Percentiles rank a stretch among this genome's conserved stretches.
phyloP scores from a whole-genome alignment of 2,329 filamentous ascomycete genomes.

The Gaeumannomyces tritici region DNA sequence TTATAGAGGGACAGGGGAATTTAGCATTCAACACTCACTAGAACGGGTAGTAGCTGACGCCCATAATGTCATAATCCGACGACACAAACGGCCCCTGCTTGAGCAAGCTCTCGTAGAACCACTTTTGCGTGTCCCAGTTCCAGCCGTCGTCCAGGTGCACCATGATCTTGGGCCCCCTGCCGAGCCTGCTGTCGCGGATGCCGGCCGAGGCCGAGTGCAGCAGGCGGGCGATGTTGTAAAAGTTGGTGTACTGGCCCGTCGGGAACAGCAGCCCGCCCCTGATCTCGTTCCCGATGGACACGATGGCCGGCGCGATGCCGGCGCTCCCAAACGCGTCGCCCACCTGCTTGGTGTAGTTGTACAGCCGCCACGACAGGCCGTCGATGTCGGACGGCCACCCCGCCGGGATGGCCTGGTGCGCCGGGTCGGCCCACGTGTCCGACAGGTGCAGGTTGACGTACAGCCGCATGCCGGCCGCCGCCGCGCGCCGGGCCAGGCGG shows the following conservation, averaged over 20 bases:
- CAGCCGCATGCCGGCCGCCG: constrained; percentile 50
- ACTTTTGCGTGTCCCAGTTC: constrained; percentile 55
- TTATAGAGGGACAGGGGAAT: too few species aligned
- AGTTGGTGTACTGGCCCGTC: constrained; percentile 41
- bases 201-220: constrained; percentile 55
- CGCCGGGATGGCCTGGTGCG: constrained; percentile 49
- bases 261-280: constrained; percentile 58
- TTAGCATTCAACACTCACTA: constrained; percentile 32
- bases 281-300: constrained; percentile 69
- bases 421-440: constrained; percentile 64
- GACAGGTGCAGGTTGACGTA: constrained; percentile 57
- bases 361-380: constrained; percentile 49
- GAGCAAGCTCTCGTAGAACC: constrained; percentile 46
- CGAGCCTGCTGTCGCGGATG: constrained; percentile 52
- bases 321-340: constrained; percentile 50
- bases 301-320: constrained; percentile 46
- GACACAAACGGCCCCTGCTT: constrained; percentile 35
- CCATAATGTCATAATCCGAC: constrained; percentile 60
- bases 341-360: constrained; percentile 58
- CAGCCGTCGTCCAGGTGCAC: constrained; percentile 70
- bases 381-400: constrained; percentile 54
- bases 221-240: constrained; percentile 48
- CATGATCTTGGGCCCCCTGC: constrained; percentile 56
- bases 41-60: constrained; percentile 66
- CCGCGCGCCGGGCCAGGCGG: constrained; percentile 53